Base-by-base conservation (phyloP, 495 filamentous ascomycete species). In the Penicillium salamii region DNA sequence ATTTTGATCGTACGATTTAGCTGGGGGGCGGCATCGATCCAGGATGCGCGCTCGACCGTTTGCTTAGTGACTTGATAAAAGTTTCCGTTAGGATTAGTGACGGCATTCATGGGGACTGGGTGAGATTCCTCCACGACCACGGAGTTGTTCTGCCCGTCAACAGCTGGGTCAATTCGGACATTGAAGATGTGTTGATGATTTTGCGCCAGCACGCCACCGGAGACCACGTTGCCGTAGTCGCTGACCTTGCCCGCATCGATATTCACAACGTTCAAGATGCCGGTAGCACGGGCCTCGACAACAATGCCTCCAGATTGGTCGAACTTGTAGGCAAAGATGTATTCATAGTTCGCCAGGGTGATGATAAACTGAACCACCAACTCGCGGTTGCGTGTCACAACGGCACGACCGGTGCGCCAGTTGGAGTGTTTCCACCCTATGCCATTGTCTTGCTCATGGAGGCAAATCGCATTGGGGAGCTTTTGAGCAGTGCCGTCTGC, bases 181-280 rank as follows among this genome's bases (percentile, higher is more conserved):
- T 85, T 88, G 72, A 97, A 95, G 53, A 96, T 88, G 67, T 97
- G 91, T 65, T 97, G 91, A 58, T 97, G 91, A 57, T 87, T 82
- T 57, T 84, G 76, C 7, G 79, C 90, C 6, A 96, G 77, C 2
- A 91, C 90, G 1, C 91, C 91, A 0, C 89, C 90, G 55, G 90
- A 86, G 8, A 97, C 89, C 11, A 93, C 78, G 11, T 90, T 97
- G 29, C 91, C 91, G 68, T 87, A 96, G 0, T 76, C 72, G 55
- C 68, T 71, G 28, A 61, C 55, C 54, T 75, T 75, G 42, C 66
- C 68, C 21, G 80, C 84, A 51, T 91, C 87, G 46, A 96, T 85
- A n/a, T 91, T 90, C 45, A 90, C 81, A 0, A 91, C 91, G 46
- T 87, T 90, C 15, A 96, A 73, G 50, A 97, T 90, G 3, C 91